Base-by-base conservation (phyloP, 2,329 filamentous ascomycete species). In the Fusarium redolens region DNA sequence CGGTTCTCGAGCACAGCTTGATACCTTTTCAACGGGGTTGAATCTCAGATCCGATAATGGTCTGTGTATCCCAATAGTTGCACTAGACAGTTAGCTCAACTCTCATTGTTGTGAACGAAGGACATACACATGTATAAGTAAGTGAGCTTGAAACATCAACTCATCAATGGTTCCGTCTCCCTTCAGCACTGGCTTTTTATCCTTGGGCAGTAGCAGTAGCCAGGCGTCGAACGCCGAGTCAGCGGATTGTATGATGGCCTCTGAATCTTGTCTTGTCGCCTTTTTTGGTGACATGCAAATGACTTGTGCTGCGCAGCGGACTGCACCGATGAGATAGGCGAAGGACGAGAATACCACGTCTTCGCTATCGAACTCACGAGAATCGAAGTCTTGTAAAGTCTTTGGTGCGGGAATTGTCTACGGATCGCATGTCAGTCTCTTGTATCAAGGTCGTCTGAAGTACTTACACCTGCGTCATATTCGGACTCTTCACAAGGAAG, bases 401-500 rank as follows among this genome's bases (percentile, higher is more conserved):
- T 20, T 63, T 11, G 72, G 57, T n/a, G 43, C 13, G 3, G 72
- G 60, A 1, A 75, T 75, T 3, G 14, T 8, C 72, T 75, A 6
- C 2, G 0, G 0, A 9, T 2, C 25, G 3, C 9, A 1, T 5
- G 18, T 72, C 4, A 63, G 60, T 12, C 9, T 8, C 9, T 7
- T 10, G 9, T 0, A 7, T 7, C 2, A 4, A 7, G 4, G 11
- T 15, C 1, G 0, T 13, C 18, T 2, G 1, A 0, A 4, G 4
- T 2, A 75, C 79, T 76, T 75, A 85, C 83, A 33, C 82, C 80
- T 25, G 73, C 73, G 48, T 82, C 82, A 66, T 89, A 91, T 8
- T 89, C 87, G 0, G 79, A 75, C 69, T 93, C 90, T 69, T 92
- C 90, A 61, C 91, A 92, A 0, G 92, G 92, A 7, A 93, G 81